Conservation (phyloP, 192 early-diverging fungal species). For the Chytriomyces sp. region DNA sequence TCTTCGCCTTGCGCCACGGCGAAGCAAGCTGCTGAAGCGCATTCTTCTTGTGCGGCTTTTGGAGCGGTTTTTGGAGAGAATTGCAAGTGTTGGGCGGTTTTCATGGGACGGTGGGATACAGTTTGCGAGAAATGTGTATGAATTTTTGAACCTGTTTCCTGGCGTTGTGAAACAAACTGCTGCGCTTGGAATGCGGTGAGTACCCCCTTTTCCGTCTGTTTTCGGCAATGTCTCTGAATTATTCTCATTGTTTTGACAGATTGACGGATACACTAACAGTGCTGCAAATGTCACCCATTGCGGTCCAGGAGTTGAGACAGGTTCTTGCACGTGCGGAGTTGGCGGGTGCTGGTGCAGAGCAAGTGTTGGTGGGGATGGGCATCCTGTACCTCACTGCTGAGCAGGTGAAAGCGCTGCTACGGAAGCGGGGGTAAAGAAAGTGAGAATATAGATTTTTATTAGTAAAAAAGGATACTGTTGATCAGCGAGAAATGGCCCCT, state of each 20-base stretch:
- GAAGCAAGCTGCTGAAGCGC: neutral
- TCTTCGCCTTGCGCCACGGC: neutral
- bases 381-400: neutral
- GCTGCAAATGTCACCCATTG: neutral
- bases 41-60: neutral
- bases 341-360: neutral
- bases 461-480: too few species aligned
- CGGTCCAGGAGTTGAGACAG: neutral
- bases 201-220: neutral
- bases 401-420: neutral
- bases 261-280: conserved; percentile 2
- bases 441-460: too few species aligned
- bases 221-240: neutral
- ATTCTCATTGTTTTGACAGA: neutral
- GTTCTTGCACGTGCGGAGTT: neutral
- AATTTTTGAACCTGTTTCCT: conserved; percentile 8
- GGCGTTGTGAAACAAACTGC: conserved; percentile 3
- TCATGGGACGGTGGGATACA: neutral
- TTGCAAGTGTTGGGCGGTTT: neutral
- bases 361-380: neutral
- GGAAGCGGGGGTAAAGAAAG: neutral
- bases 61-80: conserved; percentile 5
- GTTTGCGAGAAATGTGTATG: conserved; percentile 4
- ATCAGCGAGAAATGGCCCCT: too few species aligned
- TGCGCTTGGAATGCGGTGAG: neutral